Percentiles rank a stretch among this genome's conserved stretches.
phyloP scores from a whole-genome alignment of 2,329 filamentous ascomycete species.

The Trichoderma sp. region DNA sequence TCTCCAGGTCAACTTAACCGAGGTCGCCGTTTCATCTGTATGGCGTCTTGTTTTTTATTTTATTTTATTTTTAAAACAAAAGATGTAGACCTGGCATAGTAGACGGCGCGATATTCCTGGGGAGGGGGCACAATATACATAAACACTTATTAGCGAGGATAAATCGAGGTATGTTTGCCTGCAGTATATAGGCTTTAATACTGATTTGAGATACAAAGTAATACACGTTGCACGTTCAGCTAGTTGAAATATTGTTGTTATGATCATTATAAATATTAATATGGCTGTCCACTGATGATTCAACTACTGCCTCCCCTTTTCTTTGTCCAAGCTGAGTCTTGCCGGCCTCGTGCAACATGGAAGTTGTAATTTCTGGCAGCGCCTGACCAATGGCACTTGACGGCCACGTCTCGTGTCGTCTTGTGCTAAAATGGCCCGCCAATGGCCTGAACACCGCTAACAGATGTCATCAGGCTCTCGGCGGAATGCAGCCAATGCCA shows the following conservation, averaged over 20 bases:
- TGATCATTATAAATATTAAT: background rate
- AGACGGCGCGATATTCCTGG: conserved; percentile 21
- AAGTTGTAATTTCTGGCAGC: background rate
- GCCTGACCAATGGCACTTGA: background rate
- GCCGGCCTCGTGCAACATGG: background rate
- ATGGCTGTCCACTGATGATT: background rate
- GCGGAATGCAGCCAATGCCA: background rate
- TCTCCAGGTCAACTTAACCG: background rate
- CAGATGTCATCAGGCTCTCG: background rate
- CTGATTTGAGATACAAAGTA: conserved; percentile 21
- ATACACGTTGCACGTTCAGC: conserved; percentile 18
- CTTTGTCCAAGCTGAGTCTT: background rate
- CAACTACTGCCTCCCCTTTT: background rate
- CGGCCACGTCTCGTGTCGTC: background rate
- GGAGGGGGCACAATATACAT: conserved; percentile 11
- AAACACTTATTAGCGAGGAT: conserved; percentile 20
- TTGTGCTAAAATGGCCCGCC: background rate
- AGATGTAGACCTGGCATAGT: conserved; percentile 19
- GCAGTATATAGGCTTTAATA: conserved; percentile 21
- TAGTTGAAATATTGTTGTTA: conserved; percentile 1
- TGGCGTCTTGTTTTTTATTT: background rate
- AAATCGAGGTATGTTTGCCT: conserved; percentile 20
- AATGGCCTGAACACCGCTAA: background rate
- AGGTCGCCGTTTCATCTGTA: conserved; percentile 3
- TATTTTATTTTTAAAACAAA: background rate